phyloP scores from a whole-genome alignment of 2,329 filamentous ascomycete species.

The Cytospora chrysosperma region DNA sequence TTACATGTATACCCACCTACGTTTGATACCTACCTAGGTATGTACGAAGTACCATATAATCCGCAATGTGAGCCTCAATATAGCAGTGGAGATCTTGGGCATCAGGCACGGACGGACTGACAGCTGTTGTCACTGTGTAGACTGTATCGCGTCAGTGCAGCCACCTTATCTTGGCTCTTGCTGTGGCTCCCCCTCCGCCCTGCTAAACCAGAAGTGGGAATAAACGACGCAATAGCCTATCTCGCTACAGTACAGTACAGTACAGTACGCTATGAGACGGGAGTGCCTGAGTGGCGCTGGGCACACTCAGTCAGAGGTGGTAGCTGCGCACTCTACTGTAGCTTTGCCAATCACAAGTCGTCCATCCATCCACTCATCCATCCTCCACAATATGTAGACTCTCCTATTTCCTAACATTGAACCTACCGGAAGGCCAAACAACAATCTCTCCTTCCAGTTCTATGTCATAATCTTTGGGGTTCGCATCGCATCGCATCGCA shows the following conservation, averaged over 20 bases:
- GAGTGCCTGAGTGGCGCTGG: background rate
- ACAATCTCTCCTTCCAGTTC: background rate
- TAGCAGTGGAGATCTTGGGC: too few relatives aligned
- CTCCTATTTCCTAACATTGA: constrained; percentile 14
- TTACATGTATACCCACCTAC: too few relatives aligned
- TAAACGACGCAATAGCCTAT: constrained; percentile 15
- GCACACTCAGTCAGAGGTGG: too few relatives aligned
- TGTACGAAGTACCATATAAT: too few relatives aligned
- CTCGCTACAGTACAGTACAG: constrained; percentile 9
- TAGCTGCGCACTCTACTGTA: background rate
- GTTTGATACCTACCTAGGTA: too few relatives aligned
- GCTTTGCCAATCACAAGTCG: constrained; percentile 13
- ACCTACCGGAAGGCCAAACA: background rate
- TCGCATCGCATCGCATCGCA: constrained; percentile 1
- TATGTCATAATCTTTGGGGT: background rate
- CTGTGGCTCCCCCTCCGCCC: background rate
- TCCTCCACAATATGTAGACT: background rate
- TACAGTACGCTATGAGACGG: background rate
- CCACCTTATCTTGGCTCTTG: background rate
- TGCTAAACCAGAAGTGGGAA: constrained; percentile 14
- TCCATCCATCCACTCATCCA: too few relatives aligned
- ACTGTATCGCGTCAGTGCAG: too few relatives aligned
- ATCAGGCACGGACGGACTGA: background rate
- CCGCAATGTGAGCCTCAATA: too few relatives aligned
- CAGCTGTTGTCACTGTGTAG: too few relatives aligned